Conservation (phyloP, 768 basidiomycete genomes). For the Tulasnella sp. region DNA sequence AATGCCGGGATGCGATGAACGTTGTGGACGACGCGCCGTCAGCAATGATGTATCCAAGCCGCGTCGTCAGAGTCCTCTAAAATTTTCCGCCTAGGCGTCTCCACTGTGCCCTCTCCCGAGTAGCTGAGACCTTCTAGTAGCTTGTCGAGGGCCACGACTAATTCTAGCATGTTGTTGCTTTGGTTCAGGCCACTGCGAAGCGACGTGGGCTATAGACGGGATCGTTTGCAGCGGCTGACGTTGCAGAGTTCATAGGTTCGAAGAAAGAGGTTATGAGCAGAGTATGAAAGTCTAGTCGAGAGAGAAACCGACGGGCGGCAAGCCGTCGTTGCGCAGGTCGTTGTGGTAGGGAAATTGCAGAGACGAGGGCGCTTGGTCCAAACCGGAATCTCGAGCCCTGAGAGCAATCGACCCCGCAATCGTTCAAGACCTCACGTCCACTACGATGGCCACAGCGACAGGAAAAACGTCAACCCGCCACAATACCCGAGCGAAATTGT, state of each 20-base stretch:
- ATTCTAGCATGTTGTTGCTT: no score
- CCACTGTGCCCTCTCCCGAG: background rate
- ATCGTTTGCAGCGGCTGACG: no score
- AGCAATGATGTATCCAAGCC: no score
- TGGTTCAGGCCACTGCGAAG: no score
- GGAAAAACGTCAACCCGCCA: background rate
- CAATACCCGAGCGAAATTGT: background rate
- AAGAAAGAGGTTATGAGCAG: no score
- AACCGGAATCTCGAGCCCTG: background rate
- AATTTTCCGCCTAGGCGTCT: background rate
- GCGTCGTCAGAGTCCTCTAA: background rate
- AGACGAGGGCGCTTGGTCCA: background rate
- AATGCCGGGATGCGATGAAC: background rate
- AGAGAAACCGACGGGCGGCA: no score
- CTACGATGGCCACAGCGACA: background rate
- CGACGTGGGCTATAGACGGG: no score
- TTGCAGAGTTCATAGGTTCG: no score
- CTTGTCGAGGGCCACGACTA: background rate
- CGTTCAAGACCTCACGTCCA: background rate
- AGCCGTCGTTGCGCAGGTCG: background rate
- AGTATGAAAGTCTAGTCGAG: no score
- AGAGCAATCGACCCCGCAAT: background rate
- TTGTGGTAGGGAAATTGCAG: background rate
- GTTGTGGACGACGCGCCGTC: background rate
- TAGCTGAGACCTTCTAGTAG: background rate